A percentile compares a stretch with the other conserved stretches of the same genome.
phyloP scores from a whole-genome alignment of 1,139 yeast species.

The Candida frijolesensis region DNA sequence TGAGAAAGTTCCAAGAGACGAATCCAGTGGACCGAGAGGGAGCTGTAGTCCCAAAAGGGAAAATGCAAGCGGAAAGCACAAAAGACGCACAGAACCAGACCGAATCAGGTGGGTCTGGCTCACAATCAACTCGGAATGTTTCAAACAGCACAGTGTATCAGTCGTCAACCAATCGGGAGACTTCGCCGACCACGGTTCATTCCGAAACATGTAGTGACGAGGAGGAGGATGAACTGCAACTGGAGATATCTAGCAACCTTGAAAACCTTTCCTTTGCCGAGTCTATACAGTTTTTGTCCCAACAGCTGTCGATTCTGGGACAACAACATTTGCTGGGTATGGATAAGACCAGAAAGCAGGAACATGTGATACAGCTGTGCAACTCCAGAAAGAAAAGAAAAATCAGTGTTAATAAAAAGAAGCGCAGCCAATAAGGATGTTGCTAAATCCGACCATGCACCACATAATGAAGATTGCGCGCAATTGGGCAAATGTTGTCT shows the following conservation, averaged over 20 bases:
- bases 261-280: conserved; percentile 20
- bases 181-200: not conserved
- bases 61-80: not conserved
- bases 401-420: conserved; percentile 7
- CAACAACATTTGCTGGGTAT: conserved; percentile 5
- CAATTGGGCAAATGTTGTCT: not conserved
- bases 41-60: not conserved
- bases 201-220: not conserved
- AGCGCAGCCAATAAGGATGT: not conserved
- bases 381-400: not conserved
- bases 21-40: not conserved
- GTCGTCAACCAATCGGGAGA: not conserved
- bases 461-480: not conserved
- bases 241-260: not conserved
- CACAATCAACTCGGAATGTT: not conserved
- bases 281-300: conserved; percentile 20
- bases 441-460: not conserved
- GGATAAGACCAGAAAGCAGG: not conserved
- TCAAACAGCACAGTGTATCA: not conserved
- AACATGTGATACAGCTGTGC: not conserved
- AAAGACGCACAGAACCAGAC: not conserved
- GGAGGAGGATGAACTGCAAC: not conserved
- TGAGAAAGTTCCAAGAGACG: conserved; percentile 11
- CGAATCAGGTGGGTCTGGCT: not conserved
- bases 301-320: conserved; percentile 8